A percentile compares a stretch with the other conserved stretches of the same genome.
Evolutionary conservation across 2,329 filamentous ascomycete species (phyloP).

Genomic region (Cephalotrichum gorgonifer): DNA sequence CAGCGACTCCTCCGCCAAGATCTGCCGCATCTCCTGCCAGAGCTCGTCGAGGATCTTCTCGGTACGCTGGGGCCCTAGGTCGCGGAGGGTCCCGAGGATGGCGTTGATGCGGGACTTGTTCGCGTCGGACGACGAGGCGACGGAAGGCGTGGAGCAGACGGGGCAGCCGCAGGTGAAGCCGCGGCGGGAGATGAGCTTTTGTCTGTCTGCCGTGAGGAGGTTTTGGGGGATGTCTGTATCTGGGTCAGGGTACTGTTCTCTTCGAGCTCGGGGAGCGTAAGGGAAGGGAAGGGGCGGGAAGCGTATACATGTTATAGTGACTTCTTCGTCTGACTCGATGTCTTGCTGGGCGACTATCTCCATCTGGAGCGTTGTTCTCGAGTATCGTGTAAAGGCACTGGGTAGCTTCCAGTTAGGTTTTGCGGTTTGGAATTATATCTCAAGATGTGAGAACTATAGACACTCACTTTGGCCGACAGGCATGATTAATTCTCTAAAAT

Average conservation of each 20-base stretch:
- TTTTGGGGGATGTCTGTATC: conserved; percentile 6
- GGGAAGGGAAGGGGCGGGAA: not conserved
- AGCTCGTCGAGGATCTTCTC: not conserved
- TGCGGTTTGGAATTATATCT: not conserved
- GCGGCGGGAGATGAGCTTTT: conserved; percentile 11
- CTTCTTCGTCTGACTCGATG: conserved; percentile 17
- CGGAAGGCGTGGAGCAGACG: conserved; percentile 14
- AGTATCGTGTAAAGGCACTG: conserved; percentile 18
- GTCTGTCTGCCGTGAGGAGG: conserved; percentile 13
- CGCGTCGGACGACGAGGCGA: not conserved
- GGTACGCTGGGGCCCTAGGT: not conserved
- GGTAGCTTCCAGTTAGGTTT: not conserved
- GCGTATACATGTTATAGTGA: conserved; percentile 17
- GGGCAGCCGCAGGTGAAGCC: conserved; percentile 18
- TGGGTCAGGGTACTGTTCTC: not conserved
- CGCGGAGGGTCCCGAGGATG: conserved; percentile 1
- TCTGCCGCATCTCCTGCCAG: not conserved
- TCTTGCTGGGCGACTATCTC: conserved; percentile 15
- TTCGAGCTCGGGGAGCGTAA: not conserved
- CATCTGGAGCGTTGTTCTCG: conserved; percentile 11
- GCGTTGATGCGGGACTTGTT: conserved; percentile 1
- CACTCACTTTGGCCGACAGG: conserved; percentile 18
- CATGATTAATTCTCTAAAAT: conserved; percentile 12
- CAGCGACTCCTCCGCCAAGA: not conserved
- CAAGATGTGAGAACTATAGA: not conserved